A percentile compares a stretch with the other conserved stretches of the same genome.
Evolutionary conservation across 495 filamentous ascomycete genomes (phyloP).

Genomic region (Lentithecium fluviatile): DNA sequence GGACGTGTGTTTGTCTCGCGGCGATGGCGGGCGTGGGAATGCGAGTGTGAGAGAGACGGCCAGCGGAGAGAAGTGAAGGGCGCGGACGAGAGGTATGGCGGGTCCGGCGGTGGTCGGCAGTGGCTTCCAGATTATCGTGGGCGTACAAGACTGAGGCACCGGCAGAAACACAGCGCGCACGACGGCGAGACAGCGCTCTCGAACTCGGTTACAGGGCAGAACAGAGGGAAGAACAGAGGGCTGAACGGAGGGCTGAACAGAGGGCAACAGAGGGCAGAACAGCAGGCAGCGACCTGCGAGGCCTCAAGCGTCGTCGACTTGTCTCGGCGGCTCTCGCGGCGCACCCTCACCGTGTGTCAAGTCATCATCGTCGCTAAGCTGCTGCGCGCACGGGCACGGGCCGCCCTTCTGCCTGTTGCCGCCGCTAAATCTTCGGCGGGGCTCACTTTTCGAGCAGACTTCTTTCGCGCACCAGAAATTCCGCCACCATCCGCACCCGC

Average conservation of each 20-base stretch:
- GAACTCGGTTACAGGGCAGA: background rate
- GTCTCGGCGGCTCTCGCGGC: background rate
- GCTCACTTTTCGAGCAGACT: background rate
- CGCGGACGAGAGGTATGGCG: too few species aligned
- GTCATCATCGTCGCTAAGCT: background rate
- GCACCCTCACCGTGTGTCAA: background rate
- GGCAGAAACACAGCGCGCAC: background rate
- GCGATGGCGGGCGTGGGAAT: background rate
- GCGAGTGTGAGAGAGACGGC: background rate
- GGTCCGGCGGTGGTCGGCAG: background rate
- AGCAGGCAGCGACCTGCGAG: background rate
- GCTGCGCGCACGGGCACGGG: background rate
- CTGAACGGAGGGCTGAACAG: background rate
- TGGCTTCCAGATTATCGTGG: background rate
- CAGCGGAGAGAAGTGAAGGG: background rate
- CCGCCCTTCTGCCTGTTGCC: slow-evolving; percentile 3
- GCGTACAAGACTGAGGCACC: too few species aligned
- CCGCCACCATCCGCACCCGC: too few species aligned
- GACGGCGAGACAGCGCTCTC: background rate
- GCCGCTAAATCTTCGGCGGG: background rate
- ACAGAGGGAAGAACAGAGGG: background rate
- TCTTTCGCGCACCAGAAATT: too few species aligned
- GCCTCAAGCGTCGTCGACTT: background rate
- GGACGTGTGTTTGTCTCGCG: too few species aligned
- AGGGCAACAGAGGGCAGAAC: background rate